These are phyloP conservation scores for Sordariomycetes sp. DNA, from an alignment of 2,329 filamentous ascomycete species.

Conservation along the genomic window DNA sequence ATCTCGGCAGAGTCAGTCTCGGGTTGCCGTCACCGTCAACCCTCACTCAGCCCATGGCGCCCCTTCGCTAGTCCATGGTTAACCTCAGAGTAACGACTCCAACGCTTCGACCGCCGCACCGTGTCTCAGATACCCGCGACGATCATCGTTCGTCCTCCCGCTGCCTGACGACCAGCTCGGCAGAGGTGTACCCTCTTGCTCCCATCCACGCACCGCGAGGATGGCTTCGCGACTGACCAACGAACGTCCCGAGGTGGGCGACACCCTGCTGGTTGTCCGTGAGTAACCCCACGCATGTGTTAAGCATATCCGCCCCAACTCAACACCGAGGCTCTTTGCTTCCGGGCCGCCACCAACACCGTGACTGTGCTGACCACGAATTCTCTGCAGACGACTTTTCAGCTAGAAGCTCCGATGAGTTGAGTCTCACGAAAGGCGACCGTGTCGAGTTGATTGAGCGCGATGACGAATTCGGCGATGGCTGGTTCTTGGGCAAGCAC, in stretches of 20 bases:
- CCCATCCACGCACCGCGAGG: neutral
- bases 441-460: slow-evolving; percentile 75
- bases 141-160: neutral
- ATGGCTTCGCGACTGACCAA: slow-evolving; percentile 9
- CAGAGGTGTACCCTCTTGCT: neutral
- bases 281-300: slow-evolving; percentile 35
- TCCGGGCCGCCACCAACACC: neutral
- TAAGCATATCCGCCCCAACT: too few relatives aligned
- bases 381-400: slow-evolving; percentile 69
- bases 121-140: neutral
- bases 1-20: too few relatives aligned
- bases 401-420: slow-evolving; percentile 85
- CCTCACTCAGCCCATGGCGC: too few relatives aligned
- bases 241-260: slow-evolving; percentile 50
- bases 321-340: neutral
- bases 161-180: neutral
- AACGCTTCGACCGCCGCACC: too few relatives aligned
- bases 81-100: too few relatives aligned
- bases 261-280: slow-evolving; percentile 65
- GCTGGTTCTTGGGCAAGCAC: slow-evolving; percentile 75
- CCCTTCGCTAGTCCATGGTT: too few relatives aligned
- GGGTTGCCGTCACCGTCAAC: too few relatives aligned
- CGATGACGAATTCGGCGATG: slow-evolving; percentile 83
- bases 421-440: slow-evolving; percentile 78
- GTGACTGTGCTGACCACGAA: slow-evolving; percentile 6